Percentiles rank a stretch among this genome's conserved stretches.
Conservation (phyloP, 2,329 filamentous ascomycete genomes). For the Scytalidium lignicola region DNA sequence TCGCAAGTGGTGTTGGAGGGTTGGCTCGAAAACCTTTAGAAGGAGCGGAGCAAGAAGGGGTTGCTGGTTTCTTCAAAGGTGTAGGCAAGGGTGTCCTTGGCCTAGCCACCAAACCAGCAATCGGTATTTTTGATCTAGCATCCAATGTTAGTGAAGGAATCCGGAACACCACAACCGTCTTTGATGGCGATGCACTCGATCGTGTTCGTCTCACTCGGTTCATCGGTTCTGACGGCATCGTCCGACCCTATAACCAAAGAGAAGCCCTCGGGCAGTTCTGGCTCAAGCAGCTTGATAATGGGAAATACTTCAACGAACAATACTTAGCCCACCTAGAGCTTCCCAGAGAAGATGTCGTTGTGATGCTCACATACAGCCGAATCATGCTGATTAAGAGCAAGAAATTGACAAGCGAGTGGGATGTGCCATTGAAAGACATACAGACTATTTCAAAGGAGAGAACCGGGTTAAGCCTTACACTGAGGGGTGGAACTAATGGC, state of each 20-base stretch:
- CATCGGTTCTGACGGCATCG: constrained; percentile 86
- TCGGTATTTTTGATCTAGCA: constrained; percentile 93
- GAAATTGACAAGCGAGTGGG: constrained; percentile 87
- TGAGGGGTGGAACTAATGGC: constrained; percentile 87
- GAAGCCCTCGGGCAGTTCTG: constrained; percentile 97
- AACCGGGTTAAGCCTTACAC: constrained; percentile 82
- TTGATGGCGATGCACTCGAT: constrained; percentile 90
- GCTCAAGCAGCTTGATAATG: constrained; percentile 97
- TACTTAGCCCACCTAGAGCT: constrained; percentile 97
- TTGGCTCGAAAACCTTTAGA: constrained; percentile 90
- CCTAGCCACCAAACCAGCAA: constrained; percentile 93
- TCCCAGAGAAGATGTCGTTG: constrained; percentile 79
- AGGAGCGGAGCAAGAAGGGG: constrained; percentile 92
- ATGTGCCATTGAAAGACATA: constrained; percentile 90
- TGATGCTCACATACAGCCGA: constrained; percentile 80
- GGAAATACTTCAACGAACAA: constrained; percentile 94
- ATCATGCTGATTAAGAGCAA: constrained; percentile 89
- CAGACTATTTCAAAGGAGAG: constrained; percentile 97
- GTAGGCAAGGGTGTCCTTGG: constrained; percentile 93
- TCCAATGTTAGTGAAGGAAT: constrained; percentile 97
- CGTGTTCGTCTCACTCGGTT: constrained; percentile 91
- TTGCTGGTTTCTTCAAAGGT: constrained; percentile 93
- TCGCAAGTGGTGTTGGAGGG: constrained; percentile 90
- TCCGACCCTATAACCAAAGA: constrained; percentile 88
- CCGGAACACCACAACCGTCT: constrained; percentile 97